Evolutionary conservation across 1,284 basidiomycete species (phyloP).

Genomic region (Xerocomus minutiporus): DNA sequence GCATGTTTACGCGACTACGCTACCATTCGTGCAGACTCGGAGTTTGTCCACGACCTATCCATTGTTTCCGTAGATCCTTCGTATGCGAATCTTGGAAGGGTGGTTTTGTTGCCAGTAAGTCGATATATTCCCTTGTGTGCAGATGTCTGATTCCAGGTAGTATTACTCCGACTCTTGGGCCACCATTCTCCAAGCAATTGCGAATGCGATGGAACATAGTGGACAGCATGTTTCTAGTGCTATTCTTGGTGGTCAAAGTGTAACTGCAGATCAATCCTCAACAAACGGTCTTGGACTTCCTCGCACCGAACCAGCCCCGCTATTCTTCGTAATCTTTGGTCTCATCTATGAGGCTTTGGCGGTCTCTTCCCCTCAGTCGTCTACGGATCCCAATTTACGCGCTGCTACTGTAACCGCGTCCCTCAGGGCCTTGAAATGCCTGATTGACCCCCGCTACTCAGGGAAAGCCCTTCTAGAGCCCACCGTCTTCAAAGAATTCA

Average conservation of each 20-base stretch:
- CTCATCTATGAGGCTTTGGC: conserved; percentile 89
- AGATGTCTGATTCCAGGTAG: conserved; percentile 38
- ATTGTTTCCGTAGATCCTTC: conserved; percentile 71
- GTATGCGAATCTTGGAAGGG: conserved; percentile 84
- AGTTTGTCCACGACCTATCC: conserved; percentile 71
- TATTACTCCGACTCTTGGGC: conserved; percentile 86
- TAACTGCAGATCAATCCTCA: conserved; percentile 19
- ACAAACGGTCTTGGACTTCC: conserved; percentile 22
- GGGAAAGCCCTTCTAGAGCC: conserved; percentile 79
- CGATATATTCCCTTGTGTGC: background rate
- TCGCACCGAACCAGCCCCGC: conserved; percentile 70
- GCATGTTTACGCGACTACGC: conserved; percentile 89
- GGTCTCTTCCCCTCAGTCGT: conserved; percentile 57
- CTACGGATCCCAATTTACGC: conserved; percentile 38
- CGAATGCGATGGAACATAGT: conserved; percentile 69
- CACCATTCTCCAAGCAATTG: conserved; percentile 83
- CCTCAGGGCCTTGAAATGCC: conserved; percentile 72
- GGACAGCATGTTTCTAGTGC: conserved; percentile 72
- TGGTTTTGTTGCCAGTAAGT: conserved; percentile 83
- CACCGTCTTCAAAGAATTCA: conserved; percentile 86
- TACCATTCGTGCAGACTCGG: conserved; percentile 83
- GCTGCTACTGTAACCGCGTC: conserved; percentile 63
- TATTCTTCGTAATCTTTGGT: conserved; percentile 90
- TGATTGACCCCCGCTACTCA: conserved; percentile 76
- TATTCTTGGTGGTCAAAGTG: conserved; percentile 74